These are phyloP conservation scores for Cladophialophora carrionii DNA, from an alignment of 2,329 filamentous ascomycete genomes.

Conservation along the genomic window DNA sequence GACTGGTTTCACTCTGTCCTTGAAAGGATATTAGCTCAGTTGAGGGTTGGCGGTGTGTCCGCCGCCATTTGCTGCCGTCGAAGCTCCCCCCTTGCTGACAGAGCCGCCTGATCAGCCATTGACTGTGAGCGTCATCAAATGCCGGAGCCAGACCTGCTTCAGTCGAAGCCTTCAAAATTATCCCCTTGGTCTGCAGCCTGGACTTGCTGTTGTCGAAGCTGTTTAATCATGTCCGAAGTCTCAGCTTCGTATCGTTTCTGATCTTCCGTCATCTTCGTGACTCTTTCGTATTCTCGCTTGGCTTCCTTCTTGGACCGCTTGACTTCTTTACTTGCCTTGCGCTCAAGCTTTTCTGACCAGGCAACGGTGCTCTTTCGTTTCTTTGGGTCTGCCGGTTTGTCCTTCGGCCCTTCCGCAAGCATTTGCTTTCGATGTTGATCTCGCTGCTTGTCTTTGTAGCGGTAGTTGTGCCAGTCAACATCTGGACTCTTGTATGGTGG, in stretches of 20 bases:
- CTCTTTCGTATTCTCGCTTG: slow-evolving; percentile 65
- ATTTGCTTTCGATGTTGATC: slow-evolving; percentile 67
- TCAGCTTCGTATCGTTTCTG: slow-evolving; percentile 67
- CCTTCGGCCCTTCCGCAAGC: slow-evolving; percentile 48
- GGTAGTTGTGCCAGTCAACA: slow-evolving; percentile 68
- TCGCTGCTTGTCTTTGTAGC: slow-evolving; percentile 71
- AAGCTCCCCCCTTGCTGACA: neutral
- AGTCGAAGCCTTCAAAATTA: slow-evolving; percentile 42
- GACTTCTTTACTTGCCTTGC: slow-evolving; percentile 64
- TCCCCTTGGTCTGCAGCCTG: slow-evolving; percentile 48
- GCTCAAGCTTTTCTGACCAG: slow-evolving; percentile 73
- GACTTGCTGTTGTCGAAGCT: slow-evolving; percentile 64
- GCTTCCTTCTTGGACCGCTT: slow-evolving; percentile 67
- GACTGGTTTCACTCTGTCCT: neutral
- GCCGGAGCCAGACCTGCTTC: slow-evolving; percentile 20
- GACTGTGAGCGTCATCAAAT: neutral
- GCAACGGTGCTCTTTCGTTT: slow-evolving; percentile 65
- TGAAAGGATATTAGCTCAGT: neutral
- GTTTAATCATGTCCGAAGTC: slow-evolving; percentile 65
- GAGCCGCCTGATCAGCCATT: too few relatives aligned
- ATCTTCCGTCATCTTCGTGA: slow-evolving; percentile 69
- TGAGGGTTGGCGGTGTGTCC: neutral
- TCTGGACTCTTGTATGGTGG: slow-evolving; percentile 66
- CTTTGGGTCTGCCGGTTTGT: slow-evolving; percentile 35
- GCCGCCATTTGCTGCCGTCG: neutral